Base-by-base conservation (phyloP, 805 yeast genomes). In the Vanderwaltozyma polyspora region DNA sequence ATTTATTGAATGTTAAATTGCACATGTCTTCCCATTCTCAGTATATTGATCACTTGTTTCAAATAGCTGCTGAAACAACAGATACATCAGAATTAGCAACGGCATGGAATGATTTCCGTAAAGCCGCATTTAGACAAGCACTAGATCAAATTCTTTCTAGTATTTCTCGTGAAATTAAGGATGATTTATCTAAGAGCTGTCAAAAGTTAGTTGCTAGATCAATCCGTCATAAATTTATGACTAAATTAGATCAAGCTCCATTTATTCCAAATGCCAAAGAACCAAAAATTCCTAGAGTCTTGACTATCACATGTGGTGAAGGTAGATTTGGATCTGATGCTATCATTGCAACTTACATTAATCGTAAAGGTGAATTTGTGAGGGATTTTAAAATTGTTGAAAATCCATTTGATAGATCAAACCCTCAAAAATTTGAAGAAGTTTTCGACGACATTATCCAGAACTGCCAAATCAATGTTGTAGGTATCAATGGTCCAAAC, bases 181-280 rank as follows among this genome's bases (percentile, higher is more conserved):
- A 87, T 49, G 81, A 77, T 35, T 65, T 89, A 35, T 73, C 85
- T 36, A 71, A 79, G 37, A 78, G 70, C 36, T 81, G 95, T 61
- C 82, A 82, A 54, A 70, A 81, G 36, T 53, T 74, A 28, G 66
- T 91, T 29, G 76, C 76, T 33, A 69, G 66, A 38, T 77, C 78
- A 38, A 74, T 89, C 24, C 77, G 97, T 45, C 68, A 70, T 28
- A 64, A 70, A 19, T 80, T 89, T 49, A 64, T 74, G 54, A 67
- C 71, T 16, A 79, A 77, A 48, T 67, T 91, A 24, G 91, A 89
- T 55, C 97, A 87, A 63, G 95, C 97, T 2, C 96, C 99, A 22
- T 87, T 65, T 58, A 76, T 81, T 45, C 95, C 97, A 5, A 68
- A 72, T 30, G 79, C 82, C 5, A 79, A 69, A 44, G 82, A 74